Evolutionary conservation across 306 rosid species (phyloP).

Genomic region (Alnus glutinosa): DNA sequence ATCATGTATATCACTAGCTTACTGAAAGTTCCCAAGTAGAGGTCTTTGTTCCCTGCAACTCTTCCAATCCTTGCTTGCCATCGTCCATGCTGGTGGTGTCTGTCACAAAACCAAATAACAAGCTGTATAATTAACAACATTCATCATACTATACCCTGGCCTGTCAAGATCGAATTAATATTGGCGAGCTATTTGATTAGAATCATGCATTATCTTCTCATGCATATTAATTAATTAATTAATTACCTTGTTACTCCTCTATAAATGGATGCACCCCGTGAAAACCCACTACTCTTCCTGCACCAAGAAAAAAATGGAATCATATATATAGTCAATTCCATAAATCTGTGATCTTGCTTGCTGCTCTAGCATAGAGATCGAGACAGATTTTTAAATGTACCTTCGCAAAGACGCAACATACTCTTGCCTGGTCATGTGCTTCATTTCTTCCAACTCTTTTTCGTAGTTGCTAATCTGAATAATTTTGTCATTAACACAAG

Average conservation of each 20-base stretch:
- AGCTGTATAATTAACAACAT: not conserved
- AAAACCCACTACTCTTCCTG: constrained; percentile 97
- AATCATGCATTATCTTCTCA: too few relatives aligned
- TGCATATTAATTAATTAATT: not conserved
- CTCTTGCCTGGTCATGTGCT: constrained; percentile 95
- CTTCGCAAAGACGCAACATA: constrained; percentile 93
- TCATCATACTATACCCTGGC: too few relatives aligned
- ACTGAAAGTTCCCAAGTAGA: constrained; percentile 91
- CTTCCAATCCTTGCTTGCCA: constrained; percentile 98
- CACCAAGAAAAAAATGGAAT: constrained; percentile 3
- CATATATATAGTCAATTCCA: not conserved
- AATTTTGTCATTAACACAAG: not conserved
- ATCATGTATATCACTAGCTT: constrained; percentile 14
- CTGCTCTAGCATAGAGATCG: not conserved
- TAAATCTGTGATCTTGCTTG: not conserved
- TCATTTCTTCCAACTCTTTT: constrained; percentile 86
- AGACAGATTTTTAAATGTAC: constrained; percentile 35
- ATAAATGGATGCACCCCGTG: constrained; percentile 94
- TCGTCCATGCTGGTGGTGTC: constrained; percentile 96
- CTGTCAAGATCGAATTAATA: not conserved
- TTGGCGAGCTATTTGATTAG: too few relatives aligned
- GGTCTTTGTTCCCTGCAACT: constrained; percentile 96
- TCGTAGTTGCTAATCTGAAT: constrained; percentile 78
- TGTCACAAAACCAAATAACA: constrained; percentile 27
- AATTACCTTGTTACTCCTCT: constrained; percentile 92